Evolutionary conservation across 1,284 basidiomycete genomes (phyloP).

Genomic region (Mycena sp.): DNA sequence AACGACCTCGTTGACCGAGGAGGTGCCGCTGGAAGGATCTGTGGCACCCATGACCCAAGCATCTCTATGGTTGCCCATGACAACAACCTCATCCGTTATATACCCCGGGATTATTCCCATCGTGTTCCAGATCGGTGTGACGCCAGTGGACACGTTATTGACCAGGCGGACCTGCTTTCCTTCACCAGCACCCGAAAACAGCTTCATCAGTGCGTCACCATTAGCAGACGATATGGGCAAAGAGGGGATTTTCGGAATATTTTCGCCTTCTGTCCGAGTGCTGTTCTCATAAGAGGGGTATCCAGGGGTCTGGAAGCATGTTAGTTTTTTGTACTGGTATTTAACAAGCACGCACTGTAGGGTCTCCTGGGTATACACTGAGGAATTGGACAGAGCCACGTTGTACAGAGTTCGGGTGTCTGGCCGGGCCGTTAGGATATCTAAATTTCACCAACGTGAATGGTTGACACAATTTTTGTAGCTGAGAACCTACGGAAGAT

Average conservation of each 20-base stretch:
- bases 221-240: constrained; percentile 70
- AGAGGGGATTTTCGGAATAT: constrained; percentile 79
- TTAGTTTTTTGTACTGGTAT: neutral
- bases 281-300: constrained; percentile 83
- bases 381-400: constrained; percentile 84
- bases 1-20: constrained; percentile 85
- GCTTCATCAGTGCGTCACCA: constrained; percentile 57
- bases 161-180: constrained; percentile 53
- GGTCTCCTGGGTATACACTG: constrained; percentile 77
- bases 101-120: constrained; percentile 92
- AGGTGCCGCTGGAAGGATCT: constrained; percentile 91
- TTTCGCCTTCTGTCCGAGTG: constrained; percentile 67
- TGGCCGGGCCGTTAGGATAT: constrained; percentile 84
- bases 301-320: constrained; percentile 66
- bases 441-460: constrained; percentile 15
- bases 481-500: constrained; percentile 46
- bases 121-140: constrained; percentile 79
- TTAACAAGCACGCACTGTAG: constrained; percentile 44
- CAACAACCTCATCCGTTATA: constrained; percentile 84
- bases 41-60: constrained; percentile 83
- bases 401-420: constrained; percentile 78
- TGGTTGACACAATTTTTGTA: neutral
- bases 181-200: constrained; percentile 43
- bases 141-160: constrained; percentile 52
- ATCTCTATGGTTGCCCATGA: constrained; percentile 90